Evolutionary conservation across 208 protist genomes (phyloP).

Genomic region (Leishmania aethiopica): DNA sequence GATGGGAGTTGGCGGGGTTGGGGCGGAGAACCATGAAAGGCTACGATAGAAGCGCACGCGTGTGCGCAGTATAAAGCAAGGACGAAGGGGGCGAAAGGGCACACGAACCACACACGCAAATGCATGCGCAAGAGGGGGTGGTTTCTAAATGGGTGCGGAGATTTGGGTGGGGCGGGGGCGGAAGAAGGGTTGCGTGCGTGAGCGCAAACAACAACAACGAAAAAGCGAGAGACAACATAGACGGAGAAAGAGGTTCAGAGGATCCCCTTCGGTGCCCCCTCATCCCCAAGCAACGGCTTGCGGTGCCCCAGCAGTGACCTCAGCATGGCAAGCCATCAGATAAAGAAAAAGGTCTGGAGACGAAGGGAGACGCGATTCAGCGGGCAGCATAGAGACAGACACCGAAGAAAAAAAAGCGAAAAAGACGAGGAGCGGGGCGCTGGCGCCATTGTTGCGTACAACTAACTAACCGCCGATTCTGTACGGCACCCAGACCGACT

Average conservation of each 20-base stretch:
- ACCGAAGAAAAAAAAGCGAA: not conserved
- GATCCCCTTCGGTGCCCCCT: no score
- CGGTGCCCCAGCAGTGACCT: no score
- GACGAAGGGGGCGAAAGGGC: not conserved
- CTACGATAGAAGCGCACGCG: not conserved
- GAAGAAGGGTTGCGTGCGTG: not conserved
- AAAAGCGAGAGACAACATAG: not conserved
- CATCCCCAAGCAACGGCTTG: no score
- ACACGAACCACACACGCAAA: not conserved
- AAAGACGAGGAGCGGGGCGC: not conserved
- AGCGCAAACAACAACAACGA: not conserved
- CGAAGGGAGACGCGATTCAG: not conserved
- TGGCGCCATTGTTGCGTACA: not conserved
- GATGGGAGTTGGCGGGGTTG: not conserved
- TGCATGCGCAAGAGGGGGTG: not conserved
- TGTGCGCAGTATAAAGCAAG: not conserved
- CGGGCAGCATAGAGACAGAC: not conserved
- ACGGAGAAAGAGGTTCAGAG: no score
- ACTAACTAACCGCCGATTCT: constrained; percentile 24
- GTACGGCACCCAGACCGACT: constrained; percentile 56
- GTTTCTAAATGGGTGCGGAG: not conserved
- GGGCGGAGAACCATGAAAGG: not conserved
- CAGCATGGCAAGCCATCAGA: not conserved
- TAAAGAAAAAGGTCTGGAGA: not conserved
- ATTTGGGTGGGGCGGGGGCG: not conserved